These are phyloP conservation scores for Hymenoscyphus occultus DNA, from an alignment of 2,329 filamentous ascomycete species.

Conservation along the genomic window DNA sequence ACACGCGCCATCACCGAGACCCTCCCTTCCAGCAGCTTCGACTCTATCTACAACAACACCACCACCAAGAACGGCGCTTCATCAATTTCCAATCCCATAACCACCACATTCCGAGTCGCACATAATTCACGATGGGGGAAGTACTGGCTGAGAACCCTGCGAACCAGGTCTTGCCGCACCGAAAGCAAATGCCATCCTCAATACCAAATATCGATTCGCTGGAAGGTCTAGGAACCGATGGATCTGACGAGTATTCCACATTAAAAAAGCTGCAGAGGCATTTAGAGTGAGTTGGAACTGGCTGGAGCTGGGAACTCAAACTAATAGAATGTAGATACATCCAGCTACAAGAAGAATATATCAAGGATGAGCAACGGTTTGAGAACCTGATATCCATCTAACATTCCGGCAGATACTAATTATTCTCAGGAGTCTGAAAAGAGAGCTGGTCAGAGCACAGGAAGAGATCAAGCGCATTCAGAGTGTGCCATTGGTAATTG, in stretches of 20 bases:
- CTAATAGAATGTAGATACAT: conserved; percentile 64
- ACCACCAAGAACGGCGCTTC: conserved; percentile 9
- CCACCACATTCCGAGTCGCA: not conserved
- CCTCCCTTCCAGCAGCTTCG: conserved; percentile 2
- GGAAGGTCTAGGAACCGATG: conserved; percentile 77
- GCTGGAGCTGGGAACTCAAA: conserved; percentile 4
- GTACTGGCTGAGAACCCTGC: conserved; percentile 78
- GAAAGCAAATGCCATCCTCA: conserved; percentile 73
- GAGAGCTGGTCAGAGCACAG: conserved; percentile 93
- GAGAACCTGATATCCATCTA: conserved; percentile 17
- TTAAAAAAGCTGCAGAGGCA: conserved; percentile 96
- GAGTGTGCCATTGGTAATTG: conserved; percentile 95
- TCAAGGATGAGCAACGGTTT: conserved; percentile 98
- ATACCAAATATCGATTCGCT: conserved; percentile 90
- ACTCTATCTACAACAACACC: conserved; percentile 1
- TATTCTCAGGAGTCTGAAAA: conserved; percentile 75
- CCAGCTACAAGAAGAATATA: conserved; percentile 98
- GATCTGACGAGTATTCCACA: conserved; percentile 87
- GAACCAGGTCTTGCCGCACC: conserved; percentile 72
- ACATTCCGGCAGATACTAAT: conserved; percentile 19
- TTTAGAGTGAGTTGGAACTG: conserved; percentile 67
- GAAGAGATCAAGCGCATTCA: conserved; percentile 99
- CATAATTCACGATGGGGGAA: conserved; percentile 68
- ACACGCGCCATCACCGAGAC: not conserved
- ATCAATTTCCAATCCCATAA: not conserved